Evolutionary conservation across 2,329 filamentous ascomycete genomes (phyloP).

Genomic region (Calonectria leucothoes): DNA sequence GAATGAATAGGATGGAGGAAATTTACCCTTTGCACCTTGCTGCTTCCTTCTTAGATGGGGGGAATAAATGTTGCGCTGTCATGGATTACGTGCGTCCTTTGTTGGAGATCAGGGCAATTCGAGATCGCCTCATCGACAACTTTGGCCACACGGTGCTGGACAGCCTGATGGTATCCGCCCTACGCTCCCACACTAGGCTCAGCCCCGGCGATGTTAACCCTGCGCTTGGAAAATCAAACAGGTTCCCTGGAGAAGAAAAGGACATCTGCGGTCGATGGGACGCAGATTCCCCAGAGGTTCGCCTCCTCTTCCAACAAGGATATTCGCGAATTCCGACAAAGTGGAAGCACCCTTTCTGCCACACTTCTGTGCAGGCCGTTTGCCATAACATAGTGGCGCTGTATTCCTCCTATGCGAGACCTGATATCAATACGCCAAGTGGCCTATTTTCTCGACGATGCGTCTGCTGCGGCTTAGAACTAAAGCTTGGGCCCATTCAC

Average conservation of each 20-base stretch:
- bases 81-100: accelerated
- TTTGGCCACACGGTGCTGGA: not conserved
- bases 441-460: not conserved
- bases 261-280: conserved; percentile 15
- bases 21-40: not conserved
- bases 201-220: not conserved
- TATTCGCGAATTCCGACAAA: not conserved
- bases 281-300: not conserved
- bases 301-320: not conserved
- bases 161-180: not conserved
- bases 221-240: not conserved
- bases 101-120: not conserved
- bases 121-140: not conserved
- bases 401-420: not conserved
- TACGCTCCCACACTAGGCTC: not conserved
- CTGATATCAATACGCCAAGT: not conserved
- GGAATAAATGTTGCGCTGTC: not conserved
- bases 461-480: not conserved
- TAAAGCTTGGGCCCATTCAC: conserved; percentile 7
- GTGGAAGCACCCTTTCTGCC: conserved; percentile 14
- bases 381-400: not conserved
- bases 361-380: not conserved
- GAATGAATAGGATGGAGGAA: not conserved
- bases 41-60: not conserved
- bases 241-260: not conserved